Evolutionary conservation across 495 filamentous ascomycete genomes (phyloP).

Genomic region (Hamigera avellanea): DNA sequence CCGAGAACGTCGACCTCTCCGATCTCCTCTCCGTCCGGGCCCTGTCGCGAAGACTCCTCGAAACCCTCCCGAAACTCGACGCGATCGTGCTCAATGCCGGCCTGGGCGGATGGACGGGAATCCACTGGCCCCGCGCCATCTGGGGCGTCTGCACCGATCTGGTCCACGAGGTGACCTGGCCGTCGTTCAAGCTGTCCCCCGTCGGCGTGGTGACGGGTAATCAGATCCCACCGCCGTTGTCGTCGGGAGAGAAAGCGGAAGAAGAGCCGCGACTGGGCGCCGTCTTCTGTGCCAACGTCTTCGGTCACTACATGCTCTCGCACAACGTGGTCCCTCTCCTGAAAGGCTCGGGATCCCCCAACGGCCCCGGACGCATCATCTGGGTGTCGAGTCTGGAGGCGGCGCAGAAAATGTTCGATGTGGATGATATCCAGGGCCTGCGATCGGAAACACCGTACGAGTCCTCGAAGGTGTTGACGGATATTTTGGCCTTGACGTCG

Average conservation of each 20-base stretch:
- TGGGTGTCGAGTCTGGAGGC: conserved; percentile 80
- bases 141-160: conserved; percentile 53
- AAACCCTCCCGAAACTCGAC: conserved; percentile 57
- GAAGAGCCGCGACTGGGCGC: conserved; percentile 54
- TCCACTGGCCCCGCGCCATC: conserved; percentile 56
- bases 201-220: conserved; percentile 41
- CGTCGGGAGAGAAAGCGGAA: neutral
- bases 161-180: conserved; percentile 62
- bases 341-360: conserved; percentile 29
- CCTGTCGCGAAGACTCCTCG: conserved; percentile 35
- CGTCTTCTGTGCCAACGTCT: conserved; percentile 84
- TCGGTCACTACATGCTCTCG: conserved; percentile 86
- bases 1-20: conserved; percentile 44
- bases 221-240: conserved; percentile 10
- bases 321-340: conserved; percentile 71
- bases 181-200: conserved; percentile 56
- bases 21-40: conserved; percentile 42
- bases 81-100: conserved; percentile 80
- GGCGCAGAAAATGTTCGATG: conserved; percentile 38
- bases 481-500: conserved; percentile 68
- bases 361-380: conserved; percentile 52
- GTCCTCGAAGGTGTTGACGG: conserved; percentile 72
- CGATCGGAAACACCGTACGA: conserved; percentile 59
- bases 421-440: conserved; percentile 68
- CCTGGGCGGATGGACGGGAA: conserved; percentile 70